A percentile compares a stretch with the other conserved stretches of the same genome.
phyloP scores from a whole-genome alignment of 768 basidiomycete species.

The Naganishia vaughanmartiniae region DNA sequence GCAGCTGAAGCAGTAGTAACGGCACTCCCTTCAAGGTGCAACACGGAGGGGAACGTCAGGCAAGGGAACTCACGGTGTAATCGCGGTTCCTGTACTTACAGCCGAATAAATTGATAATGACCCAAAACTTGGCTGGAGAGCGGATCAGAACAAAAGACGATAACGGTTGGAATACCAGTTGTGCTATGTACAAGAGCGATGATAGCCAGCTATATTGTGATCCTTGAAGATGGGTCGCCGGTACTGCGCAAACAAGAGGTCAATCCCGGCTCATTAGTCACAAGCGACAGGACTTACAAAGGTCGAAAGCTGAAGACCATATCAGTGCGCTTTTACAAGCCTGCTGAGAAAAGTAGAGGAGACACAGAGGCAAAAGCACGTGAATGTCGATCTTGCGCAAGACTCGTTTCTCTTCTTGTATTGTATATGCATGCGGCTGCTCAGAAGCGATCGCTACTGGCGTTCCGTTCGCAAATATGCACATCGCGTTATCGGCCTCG shows the following conservation, averaged over 20 bases:
- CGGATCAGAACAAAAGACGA: conserved; percentile 44
- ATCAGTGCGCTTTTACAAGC: neutral
- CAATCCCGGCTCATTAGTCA: neutral
- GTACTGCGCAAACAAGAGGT: conserved; percentile 50
- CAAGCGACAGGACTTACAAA: neutral
- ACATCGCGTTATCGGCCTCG: too few species aligned
- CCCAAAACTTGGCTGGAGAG: conserved; percentile 50
- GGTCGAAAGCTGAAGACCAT: conserved; percentile 2
- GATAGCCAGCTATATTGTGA: conserved; percentile 56
- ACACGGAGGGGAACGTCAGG: conserved; percentile 47
- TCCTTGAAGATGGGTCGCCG: conserved; percentile 44
- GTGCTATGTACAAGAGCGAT: conserved; percentile 44
- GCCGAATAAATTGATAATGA: conserved; percentile 41
- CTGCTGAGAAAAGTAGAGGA: conserved; percentile 24
- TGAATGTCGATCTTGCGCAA: conserved; percentile 38
- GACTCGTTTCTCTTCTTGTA: conserved; percentile 36
- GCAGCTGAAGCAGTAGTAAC: conserved; percentile 53
- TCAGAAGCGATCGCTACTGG: neutral
- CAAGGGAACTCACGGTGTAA: conserved; percentile 34
- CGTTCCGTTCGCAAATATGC: too few species aligned
- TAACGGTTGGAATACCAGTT: conserved; percentile 41
- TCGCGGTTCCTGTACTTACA: conserved; percentile 24
- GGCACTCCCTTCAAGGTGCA: conserved; percentile 44
- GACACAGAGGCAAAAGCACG: conserved; percentile 25
- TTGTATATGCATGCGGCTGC: conserved; percentile 30